These are phyloP conservation scores for Picea glauca DNA, from an alignment of 75 land plant species.

Conservation along the genomic window DNA sequence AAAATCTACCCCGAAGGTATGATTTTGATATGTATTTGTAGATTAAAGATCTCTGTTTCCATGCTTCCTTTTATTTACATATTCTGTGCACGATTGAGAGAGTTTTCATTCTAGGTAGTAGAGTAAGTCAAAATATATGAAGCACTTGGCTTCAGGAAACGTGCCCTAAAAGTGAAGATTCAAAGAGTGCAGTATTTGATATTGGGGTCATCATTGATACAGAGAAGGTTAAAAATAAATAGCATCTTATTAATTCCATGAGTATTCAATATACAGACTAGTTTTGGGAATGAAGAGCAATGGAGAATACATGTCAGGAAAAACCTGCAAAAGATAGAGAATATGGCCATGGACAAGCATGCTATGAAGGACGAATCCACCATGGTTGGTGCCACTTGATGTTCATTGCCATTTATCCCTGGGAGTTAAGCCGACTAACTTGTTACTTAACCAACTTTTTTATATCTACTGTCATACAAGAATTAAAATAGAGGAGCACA, in stretches of 20 bases:
- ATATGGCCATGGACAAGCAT: too few species aligned
- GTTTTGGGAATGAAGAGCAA: background rate
- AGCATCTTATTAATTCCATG: background rate
- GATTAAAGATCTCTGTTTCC: too few species aligned
- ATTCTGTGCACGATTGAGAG: background rate
- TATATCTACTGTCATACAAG: too few species aligned
- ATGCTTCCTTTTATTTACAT: background rate
- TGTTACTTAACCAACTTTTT: too few species aligned
- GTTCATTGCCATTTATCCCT: too few species aligned
- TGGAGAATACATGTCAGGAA: background rate
- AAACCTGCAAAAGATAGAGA: background rate
- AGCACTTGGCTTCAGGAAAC: background rate
- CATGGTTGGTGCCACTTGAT: too few species aligned
- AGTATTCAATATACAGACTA: background rate
- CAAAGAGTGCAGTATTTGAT: background rate
- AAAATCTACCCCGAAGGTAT: slow-evolving; percentile 37
- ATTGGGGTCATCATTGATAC: background rate
- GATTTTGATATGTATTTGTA: background rate
- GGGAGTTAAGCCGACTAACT: too few species aligned
- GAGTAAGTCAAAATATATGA: background rate
- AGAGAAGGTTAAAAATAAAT: background rate
- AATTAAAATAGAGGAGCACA: too few species aligned
- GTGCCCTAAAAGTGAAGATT: background rate
- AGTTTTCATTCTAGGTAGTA: background rate
- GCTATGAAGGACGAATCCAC: too few species aligned